These are phyloP conservation scores for Malus hybrid DNA, from an alignment of 331 rosid genomes.

Conservation along the genomic window DNA sequence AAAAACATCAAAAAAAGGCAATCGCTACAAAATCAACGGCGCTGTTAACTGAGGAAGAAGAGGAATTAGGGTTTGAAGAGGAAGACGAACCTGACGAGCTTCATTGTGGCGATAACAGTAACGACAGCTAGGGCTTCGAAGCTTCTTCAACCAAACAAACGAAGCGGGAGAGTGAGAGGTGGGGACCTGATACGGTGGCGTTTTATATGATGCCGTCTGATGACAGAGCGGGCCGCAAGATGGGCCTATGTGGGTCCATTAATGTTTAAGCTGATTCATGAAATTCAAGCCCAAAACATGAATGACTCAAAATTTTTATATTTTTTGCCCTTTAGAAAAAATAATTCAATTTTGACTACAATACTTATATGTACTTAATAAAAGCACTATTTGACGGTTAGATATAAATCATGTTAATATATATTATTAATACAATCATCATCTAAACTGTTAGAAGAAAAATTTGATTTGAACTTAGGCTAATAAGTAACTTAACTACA, in stretches of 20 bases:
- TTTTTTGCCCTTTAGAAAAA: too few species aligned
- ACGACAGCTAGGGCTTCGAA: conserved; percentile 15
- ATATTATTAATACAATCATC: too few species aligned
- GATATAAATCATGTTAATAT: too few species aligned
- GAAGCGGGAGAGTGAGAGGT: conserved; percentile 9
- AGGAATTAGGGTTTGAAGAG: neutral
- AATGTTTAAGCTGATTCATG: neutral
- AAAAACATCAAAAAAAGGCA: neutral
- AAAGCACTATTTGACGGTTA: too few species aligned
- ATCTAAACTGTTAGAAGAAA: too few species aligned
- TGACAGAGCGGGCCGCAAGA: neutral
- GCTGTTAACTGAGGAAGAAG: neutral
- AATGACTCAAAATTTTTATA: neutral
- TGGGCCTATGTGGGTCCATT: neutral
- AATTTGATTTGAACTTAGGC: too few species aligned
- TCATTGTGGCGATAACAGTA: conserved; percentile 31
- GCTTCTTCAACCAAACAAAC: neutral
- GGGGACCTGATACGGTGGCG: neutral
- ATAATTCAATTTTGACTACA: too few species aligned
- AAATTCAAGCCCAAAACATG: neutral
- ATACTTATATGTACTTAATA: too few species aligned
- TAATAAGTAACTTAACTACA: too few species aligned
- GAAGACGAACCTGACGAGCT: conserved; percentile 69
- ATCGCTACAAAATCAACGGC: neutral
- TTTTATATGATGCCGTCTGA: neutral